Conservation (phyloP, 345 rosid species). For the Syzygium oleosum region DNA sequence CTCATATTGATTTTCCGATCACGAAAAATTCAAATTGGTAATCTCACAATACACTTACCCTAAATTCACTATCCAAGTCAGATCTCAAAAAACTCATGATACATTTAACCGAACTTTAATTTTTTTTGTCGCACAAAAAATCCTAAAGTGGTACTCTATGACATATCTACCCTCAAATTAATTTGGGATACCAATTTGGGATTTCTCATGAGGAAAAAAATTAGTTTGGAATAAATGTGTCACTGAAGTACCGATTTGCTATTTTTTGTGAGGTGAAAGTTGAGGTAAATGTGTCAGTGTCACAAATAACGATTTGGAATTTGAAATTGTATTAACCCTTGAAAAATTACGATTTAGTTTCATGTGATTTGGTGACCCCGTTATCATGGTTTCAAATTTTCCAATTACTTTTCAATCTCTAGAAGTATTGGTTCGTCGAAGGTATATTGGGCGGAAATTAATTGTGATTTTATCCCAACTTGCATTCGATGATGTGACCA, state of each 20-base stretch:
- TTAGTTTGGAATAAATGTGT: background rate
- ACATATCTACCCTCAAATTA: no score
- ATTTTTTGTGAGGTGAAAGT: background rate
- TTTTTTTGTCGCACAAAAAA: no score
- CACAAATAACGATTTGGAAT: background rate
- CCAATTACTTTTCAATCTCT: background rate
- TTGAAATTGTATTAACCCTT: background rate
- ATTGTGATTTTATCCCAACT: background rate
- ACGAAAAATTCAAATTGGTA: no score
- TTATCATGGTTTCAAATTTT: background rate
- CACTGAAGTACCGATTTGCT: background rate
- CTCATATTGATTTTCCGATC: no score
- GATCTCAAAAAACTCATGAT: no score
- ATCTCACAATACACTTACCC: no score
- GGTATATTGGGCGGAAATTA: background rate
- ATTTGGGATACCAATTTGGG: background rate
- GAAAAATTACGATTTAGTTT: background rate
- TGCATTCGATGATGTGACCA: background rate
- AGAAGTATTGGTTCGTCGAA: accelerated
- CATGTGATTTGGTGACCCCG: accelerated
- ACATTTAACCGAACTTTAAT: no score
- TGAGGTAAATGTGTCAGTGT: background rate
- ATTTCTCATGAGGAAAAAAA: background rate
- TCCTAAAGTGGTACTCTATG: no score
- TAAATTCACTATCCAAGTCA: no score